Conservation (phyloP, 2,329 filamentous ascomycete species). For the Purpureocillium takamizusanense region DNA sequence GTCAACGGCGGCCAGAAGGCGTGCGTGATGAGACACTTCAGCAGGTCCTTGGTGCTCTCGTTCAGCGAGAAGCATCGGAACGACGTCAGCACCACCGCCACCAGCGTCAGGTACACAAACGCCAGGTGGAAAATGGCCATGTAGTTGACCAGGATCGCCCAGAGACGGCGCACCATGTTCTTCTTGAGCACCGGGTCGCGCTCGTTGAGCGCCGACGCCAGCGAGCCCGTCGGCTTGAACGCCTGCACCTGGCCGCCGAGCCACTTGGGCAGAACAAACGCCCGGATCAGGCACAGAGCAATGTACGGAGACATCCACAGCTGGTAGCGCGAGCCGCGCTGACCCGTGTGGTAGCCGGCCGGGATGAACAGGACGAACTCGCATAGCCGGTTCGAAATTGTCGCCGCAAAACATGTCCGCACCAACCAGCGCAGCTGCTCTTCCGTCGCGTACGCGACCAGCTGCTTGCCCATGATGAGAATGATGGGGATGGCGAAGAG, state of each 20-base stretch:
- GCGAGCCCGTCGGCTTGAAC: slow-evolving; percentile 52
- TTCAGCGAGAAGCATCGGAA: slow-evolving; percentile 39
- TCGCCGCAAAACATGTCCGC: slow-evolving; percentile 42
- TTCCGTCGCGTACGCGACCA: slow-evolving; percentile 45
- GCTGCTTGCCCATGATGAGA: slow-evolving; percentile 43
- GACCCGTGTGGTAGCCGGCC: slow-evolving; percentile 49
- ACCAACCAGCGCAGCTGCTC: slow-evolving; percentile 50
- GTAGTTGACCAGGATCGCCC: slow-evolving; percentile 45
- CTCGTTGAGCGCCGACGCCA: slow-evolving; percentile 47
- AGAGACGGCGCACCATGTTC: slow-evolving; percentile 43
- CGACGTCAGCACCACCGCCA: slow-evolving; percentile 38
- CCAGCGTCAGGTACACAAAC: slow-evolving; percentile 44
- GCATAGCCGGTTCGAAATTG: slow-evolving; percentile 42
- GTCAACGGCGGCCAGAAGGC: slow-evolving; percentile 54
- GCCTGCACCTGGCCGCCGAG: slow-evolving; percentile 49
- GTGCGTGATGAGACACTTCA: slow-evolving; percentile 47
- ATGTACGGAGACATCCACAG: slow-evolving; percentile 58
- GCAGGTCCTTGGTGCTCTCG: slow-evolving; percentile 26
- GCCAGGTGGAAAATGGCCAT: slow-evolving; percentile 44
- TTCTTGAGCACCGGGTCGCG: slow-evolving; percentile 42
- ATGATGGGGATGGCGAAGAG: slow-evolving; percentile 52
- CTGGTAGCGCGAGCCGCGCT: slow-evolving; percentile 45
- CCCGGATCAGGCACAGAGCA: slow-evolving; percentile 45
- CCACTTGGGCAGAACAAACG: slow-evolving; percentile 50
- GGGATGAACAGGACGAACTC: slow-evolving; percentile 51